These are phyloP conservation scores for Aulographum hederae DNA, from an alignment of 2,329 filamentous ascomycete genomes.

Conservation along the genomic window DNA sequence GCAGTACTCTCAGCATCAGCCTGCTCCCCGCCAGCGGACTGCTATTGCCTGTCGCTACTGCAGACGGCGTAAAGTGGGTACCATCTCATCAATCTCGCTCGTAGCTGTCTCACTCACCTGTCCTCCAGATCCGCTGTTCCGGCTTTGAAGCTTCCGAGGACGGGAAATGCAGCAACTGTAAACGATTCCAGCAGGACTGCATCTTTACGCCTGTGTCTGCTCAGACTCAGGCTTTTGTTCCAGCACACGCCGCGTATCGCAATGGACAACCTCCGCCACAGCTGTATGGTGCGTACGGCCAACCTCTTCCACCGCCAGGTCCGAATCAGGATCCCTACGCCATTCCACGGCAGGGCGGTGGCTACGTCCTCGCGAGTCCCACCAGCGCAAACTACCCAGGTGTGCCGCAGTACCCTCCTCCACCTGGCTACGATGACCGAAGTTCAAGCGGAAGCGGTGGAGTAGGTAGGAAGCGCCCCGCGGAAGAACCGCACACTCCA, in stretches of 20 bases:
- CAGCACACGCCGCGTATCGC: slow-evolving; percentile 46
- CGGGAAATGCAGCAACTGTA: slow-evolving; percentile 55
- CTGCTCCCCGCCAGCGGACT: slow-evolving; percentile 39
- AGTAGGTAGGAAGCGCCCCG: slow-evolving; percentile 27
- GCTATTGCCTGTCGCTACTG: slow-evolving; percentile 45
- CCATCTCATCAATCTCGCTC: too few relatives aligned
- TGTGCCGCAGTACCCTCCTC: not conserved
- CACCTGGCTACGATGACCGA: slow-evolving; percentile 13
- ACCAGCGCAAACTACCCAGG: slow-evolving; percentile 21
- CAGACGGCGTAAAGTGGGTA: too few relatives aligned
- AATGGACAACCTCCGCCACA: slow-evolving; percentile 19
- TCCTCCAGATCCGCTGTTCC: slow-evolving; percentile 50
- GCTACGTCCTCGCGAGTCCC: slow-evolving; percentile 19
- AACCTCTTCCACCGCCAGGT: slow-evolving; percentile 22
- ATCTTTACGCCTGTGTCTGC: slow-evolving; percentile 61
- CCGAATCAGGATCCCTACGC: slow-evolving; percentile 11
- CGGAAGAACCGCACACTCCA: slow-evolving; percentile 30
- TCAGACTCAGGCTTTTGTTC: slow-evolving; percentile 57
- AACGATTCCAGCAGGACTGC: slow-evolving; percentile 58
- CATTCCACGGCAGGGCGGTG: slow-evolving; percentile 8
- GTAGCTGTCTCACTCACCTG: too few relatives aligned
- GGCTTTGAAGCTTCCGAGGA: slow-evolving; percentile 56
- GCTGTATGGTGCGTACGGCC: slow-evolving; percentile 33
- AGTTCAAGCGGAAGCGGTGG: too few relatives aligned
- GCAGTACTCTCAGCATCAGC: slow-evolving; percentile 7